A percentile compares a stretch with the other conserved stretches of the same genome.
These are phyloP conservation scores for Mrakia hoshinonis DNA, from an alignment of 768 basidiomycete species.

Conservation along the genomic window DNA sequence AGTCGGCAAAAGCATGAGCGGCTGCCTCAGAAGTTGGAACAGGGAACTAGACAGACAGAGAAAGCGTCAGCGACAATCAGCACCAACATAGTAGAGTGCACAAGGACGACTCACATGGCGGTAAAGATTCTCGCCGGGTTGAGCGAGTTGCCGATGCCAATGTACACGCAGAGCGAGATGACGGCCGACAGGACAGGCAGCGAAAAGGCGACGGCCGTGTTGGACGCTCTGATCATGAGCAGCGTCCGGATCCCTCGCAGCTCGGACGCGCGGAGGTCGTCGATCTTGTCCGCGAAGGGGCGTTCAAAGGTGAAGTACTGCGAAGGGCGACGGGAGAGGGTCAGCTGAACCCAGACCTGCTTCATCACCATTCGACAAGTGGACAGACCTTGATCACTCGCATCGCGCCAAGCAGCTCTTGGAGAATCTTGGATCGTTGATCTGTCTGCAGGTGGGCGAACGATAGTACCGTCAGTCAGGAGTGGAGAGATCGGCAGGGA, in stretches of 20 bases:
- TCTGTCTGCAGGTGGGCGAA: slow-evolving; percentile 58
- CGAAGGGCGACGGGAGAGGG: too few relatives aligned
- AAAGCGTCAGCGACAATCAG: slow-evolving; percentile 12
- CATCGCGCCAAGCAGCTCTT: slow-evolving; percentile 82
- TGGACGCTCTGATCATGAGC: slow-evolving; percentile 56
- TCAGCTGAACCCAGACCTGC: too few relatives aligned
- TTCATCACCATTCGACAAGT: too few relatives aligned
- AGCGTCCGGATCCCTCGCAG: slow-evolving; percentile 50
- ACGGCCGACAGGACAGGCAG: neutral
- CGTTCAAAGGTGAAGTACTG: slow-evolving; percentile 31
- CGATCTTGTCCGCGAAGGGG: slow-evolving; percentile 68
- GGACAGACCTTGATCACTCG: slow-evolving; percentile 92
- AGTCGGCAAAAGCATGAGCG: slow-evolving; percentile 38
- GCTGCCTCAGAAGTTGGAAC: slow-evolving; percentile 43
- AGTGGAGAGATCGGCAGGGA: neutral
- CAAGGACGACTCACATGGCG: slow-evolving; percentile 48
- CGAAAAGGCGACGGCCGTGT: slow-evolving; percentile 52
- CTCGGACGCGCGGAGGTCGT: slow-evolving; percentile 52
- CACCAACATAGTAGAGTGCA: neutral
- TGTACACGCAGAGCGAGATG: slow-evolving; percentile 11
- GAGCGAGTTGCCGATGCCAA: slow-evolving; percentile 46
- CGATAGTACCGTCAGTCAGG: slow-evolving; percentile 49
- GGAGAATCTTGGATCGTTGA: slow-evolving; percentile 75
- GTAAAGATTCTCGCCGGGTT: slow-evolving; percentile 69
- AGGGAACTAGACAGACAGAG: slow-evolving; percentile 39